phyloP scores from a whole-genome alignment of 257 asterid species.

The Anisodus tanguticus region DNA sequence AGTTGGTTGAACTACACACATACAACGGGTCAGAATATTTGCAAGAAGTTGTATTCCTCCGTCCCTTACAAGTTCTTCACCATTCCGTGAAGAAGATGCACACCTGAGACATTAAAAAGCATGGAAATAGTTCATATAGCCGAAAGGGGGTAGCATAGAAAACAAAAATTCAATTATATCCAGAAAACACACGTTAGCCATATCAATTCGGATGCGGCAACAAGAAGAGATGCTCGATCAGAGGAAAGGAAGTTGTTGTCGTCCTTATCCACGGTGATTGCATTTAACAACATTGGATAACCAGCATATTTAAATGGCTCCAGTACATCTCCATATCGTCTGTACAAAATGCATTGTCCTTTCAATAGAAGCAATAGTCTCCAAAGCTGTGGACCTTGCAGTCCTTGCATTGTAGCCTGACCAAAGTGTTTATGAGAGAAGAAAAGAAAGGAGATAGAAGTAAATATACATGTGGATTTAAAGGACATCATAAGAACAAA shows the following conservation, averaged over 20 bases:
- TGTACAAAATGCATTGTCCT: slow-evolving; percentile 93
- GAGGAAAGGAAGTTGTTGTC: slow-evolving; percentile 91
- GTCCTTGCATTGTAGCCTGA: slow-evolving; percentile 96
- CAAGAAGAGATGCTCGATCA: slow-evolving; percentile 87
- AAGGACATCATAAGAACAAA: not conserved
- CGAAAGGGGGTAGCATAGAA: slow-evolving; percentile 20
- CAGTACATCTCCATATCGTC: slow-evolving; percentile 82
- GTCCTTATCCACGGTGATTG: slow-evolving; percentile 85
- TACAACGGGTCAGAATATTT: slow-evolving; percentile 91
- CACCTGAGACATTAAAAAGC: slow-evolving; percentile 55
- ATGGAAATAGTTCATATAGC: slow-evolving; percentile 22
- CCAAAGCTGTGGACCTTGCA: slow-evolving; percentile 98
- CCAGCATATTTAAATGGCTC: slow-evolving; percentile 98
- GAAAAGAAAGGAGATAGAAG: not conserved
- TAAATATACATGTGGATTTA: not conserved
- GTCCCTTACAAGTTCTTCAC: slow-evolving; percentile 98
- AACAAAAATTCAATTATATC: slow-evolving; percentile 21
- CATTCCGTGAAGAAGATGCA: slow-evolving; percentile 89
- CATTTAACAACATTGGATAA: slow-evolving; percentile 93
- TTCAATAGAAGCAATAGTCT: slow-evolving; percentile 83
- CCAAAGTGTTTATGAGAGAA: slow-evolving; percentile 23
- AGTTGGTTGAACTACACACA: slow-evolving; percentile 91
- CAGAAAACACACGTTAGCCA: slow-evolving; percentile 81
- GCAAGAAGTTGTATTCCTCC: slow-evolving; percentile 94
- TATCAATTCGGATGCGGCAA: slow-evolving; percentile 95